Evolutionary conservation across 83 land plant genomes (phyloP), one percentile per base, ranked within the genome.

Genomic region (Picea engelmannii): DNA sequence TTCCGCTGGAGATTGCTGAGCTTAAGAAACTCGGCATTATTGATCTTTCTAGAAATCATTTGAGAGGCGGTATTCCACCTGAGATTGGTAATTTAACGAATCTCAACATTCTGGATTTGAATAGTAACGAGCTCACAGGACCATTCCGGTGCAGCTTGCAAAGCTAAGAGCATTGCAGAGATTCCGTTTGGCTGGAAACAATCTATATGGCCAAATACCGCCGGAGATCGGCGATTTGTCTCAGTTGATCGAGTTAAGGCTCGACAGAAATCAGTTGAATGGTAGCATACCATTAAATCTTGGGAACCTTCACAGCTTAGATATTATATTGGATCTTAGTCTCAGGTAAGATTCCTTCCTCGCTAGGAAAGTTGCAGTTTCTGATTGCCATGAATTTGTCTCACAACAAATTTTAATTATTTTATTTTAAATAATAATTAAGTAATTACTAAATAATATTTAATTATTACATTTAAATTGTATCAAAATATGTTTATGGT

Each of bases 331-430:
- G 35, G 82, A 83, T 38, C 60, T 91, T 17, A 86, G 88, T 23
- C 3, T 11, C 65, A 9, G 89, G 86, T 17, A n/a, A 27, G 9
- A 83, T 90, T 16, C 89, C 88, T 6, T 9, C 69, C 2, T 15
- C 66, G 35, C 65, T 83, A 0, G 77, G 74, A 11, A 25, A 81
- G 2, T 65, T 89, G 60, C 12, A 2, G 52, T 21, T 8, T 5
- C 69, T 86, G 3, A 65, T 78, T 23, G 60, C 4, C 12, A 27
- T 90, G 38, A 83, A 88, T 82, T 66, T 87, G 52, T 89, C 90
- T n/a, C 78, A 84, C 59, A 89, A 89, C 40, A 68, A 74, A 27
- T 27, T 27, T 27, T 27, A 27, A 27, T 27, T 27, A 27, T 27
- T 27, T 27, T n/a, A n/a, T n/a, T n/a, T n/a, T n/a, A n/a, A n/a